phyloP scores from a whole-genome alignment of 75 land plant species.

The Isoetes taiwanensis region DNA sequence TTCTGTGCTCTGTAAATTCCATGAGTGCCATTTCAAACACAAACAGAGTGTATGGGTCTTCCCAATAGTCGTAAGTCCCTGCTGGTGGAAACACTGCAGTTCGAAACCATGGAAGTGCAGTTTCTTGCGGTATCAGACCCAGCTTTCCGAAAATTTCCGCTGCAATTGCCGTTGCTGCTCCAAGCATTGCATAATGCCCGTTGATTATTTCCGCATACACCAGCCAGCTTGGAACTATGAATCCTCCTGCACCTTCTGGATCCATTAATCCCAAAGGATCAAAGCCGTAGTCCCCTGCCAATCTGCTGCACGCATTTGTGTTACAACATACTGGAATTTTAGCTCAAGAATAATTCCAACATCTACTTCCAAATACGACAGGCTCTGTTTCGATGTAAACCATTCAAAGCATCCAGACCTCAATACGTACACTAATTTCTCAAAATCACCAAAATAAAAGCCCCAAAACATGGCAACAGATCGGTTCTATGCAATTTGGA shows the following conservation, averaged over 20 bases:
- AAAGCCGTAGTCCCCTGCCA: slow-evolving; percentile 88
- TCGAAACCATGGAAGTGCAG: slow-evolving; percentile 71
- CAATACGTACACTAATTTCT: too few species aligned
- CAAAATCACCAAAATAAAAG: too few species aligned
- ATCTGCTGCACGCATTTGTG: slow-evolving; percentile 20
- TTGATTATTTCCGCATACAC: slow-evolving; percentile 80
- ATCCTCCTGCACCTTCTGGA: slow-evolving; percentile 90
- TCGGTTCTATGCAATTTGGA: too few species aligned
- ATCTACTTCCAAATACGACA: slow-evolving; percentile 72
- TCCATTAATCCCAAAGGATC: slow-evolving; percentile 89
- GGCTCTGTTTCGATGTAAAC: slow-evolving; percentile 91
- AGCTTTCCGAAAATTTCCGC: slow-evolving; percentile 77
- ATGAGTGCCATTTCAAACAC: slow-evolving; percentile 79
- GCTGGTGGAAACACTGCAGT: slow-evolving; percentile 89
- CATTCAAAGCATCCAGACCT: slow-evolving; percentile 66
- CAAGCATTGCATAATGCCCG: slow-evolving; percentile 86
- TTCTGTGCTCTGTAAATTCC: slow-evolving; percentile 91
- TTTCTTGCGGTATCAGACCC: slow-evolving; percentile 79
- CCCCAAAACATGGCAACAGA: too few species aligned
- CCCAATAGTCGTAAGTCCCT: slow-evolving; percentile 94
- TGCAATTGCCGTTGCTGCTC: slow-evolving; percentile 72
- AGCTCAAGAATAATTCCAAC: background rate
- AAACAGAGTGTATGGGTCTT: slow-evolving; percentile 81
- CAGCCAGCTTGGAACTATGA: slow-evolving; percentile 89
- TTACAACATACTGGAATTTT: too few species aligned